Evolutionary conservation across 2,329 filamentous ascomycete genomes (phyloP), one percentile per base, ranked within the genome.

Genomic region (Alternaria hordeiaustralica): DNA sequence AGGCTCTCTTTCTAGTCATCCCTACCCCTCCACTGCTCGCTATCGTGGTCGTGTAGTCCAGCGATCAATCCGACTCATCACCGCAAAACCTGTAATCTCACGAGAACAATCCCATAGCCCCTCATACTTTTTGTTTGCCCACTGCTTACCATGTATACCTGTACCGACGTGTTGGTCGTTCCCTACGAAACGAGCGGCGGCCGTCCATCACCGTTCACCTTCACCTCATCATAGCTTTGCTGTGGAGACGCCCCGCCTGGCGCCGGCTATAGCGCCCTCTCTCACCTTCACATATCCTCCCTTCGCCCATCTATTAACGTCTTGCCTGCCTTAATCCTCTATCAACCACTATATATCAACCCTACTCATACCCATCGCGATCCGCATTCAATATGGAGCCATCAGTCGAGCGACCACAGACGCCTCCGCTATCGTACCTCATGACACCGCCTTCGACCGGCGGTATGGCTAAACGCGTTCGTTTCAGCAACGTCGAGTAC

Each of bases 371-470:
- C 21, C 30, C 30, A 13, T 23, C 36, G 36, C 28, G 4, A 53
- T 20, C 36, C 5, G 18, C 36, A 11, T 6, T 30, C 57, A 60
- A 57, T 3, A 70, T 66, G 62, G 8, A 6, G 1, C 41, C 12
- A 4, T 30, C 50, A 7, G 62, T 55, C 2, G 44, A 60, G 44
- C 60, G 63, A 43, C 55, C 55, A 11, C 44, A 46, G 9, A 71
- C 68, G 8, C 68, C 70, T 23, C 67, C 68, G 7, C 55, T 43
- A 11, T 45, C 43, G 9, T 58, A 61, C 8, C 62, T 68, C 0
- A 47, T 72, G 1, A 74, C 75, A 1, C 73, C 73, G 10, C 75
- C 74, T 2, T 60, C 67, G 2, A 76, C 73, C 0, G 69, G 63
- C 23, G 46, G 54, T 0, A 58, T 55, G 11, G 11, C 9, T 20